Conservation (phyloP, 768 basidiomycete species). For the Podaxis carcinomalis region DNA sequence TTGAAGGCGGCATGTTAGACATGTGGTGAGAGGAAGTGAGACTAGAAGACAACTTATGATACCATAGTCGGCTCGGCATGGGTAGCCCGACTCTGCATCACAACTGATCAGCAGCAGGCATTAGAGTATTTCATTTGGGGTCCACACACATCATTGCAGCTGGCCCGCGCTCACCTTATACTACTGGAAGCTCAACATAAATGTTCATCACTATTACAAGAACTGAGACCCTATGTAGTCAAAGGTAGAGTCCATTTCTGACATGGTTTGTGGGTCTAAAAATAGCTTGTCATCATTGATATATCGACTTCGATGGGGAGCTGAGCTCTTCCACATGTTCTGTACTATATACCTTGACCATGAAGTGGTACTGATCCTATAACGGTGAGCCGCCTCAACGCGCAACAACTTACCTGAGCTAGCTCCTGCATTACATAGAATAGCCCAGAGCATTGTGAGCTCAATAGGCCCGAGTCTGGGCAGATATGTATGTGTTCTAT, state of each 20-base stretch:
- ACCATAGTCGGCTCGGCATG: no score
- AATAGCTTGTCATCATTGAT: not conserved
- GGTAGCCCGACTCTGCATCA: no score
- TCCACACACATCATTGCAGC: no score
- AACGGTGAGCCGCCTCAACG: not conserved
- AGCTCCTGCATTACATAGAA: conserved; percentile 46
- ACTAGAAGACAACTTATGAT: no score
- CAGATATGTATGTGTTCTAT: conserved; percentile 57
- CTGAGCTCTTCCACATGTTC: not conserved
- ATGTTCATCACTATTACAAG: no score
- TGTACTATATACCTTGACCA: not conserved
- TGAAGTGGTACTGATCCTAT: not conserved
- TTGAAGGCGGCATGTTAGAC: no score
- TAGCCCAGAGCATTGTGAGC: conserved; percentile 94
- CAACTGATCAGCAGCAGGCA: no score
- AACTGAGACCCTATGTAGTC: no score
- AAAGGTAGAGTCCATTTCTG: not conserved
- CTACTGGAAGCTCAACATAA: no score
- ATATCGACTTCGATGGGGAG: not conserved
- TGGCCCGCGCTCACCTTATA: no score
- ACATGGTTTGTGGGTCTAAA: not conserved
- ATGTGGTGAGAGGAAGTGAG: no score
- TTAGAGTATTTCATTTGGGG: no score
- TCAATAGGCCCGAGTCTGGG: conserved; percentile 83
- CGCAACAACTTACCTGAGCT: not conserved